These are phyloP conservation scores for Microbotryum violaceum DNA, from an alignment of 1,284 basidiomycete genomes.

Conservation along the genomic window DNA sequence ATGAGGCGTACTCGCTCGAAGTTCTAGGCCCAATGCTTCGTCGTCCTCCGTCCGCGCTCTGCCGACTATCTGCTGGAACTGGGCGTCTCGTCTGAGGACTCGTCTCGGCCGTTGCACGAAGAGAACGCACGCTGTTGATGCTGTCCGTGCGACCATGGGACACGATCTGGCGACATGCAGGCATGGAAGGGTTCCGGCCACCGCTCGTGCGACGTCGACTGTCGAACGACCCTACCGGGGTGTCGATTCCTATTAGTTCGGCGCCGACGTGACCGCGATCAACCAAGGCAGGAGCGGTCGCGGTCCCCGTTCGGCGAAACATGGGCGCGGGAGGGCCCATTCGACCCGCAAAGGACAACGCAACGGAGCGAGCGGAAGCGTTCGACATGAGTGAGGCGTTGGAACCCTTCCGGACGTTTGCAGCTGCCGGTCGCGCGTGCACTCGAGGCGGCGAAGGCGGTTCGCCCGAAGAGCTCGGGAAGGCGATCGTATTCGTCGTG, in stretches of 20 bases:
- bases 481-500: neutral
- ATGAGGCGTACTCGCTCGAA: neutral
- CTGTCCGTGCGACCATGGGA: conserved; percentile 7
- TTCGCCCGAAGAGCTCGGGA: neutral
- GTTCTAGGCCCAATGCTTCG: neutral
- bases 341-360: conserved; percentile 9
- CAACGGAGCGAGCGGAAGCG: conserved; percentile 18
- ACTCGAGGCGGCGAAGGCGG: neutral
- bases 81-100: conserved; percentile 3
- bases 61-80: neutral
- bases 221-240: too few species aligned
- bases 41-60: neutral
- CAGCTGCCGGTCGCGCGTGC: neutral
- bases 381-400: conserved; percentile 25
- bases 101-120: conserved; percentile 3
- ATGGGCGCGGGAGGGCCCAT: conserved; percentile 10
- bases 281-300: conserved; percentile 9
- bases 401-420: conserved; percentile 19
- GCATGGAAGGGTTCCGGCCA: neutral
- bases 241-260: too few species aligned
- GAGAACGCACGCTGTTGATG: conserved; percentile 9
- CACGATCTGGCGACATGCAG: too few species aligned
- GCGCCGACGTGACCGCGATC: neutral
- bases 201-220: too few species aligned
- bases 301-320: conserved; percentile 18